Evolutionary conservation across 805 yeast genomes (phyloP).

Genomic region (Lachancea lanzarotensis): DNA sequence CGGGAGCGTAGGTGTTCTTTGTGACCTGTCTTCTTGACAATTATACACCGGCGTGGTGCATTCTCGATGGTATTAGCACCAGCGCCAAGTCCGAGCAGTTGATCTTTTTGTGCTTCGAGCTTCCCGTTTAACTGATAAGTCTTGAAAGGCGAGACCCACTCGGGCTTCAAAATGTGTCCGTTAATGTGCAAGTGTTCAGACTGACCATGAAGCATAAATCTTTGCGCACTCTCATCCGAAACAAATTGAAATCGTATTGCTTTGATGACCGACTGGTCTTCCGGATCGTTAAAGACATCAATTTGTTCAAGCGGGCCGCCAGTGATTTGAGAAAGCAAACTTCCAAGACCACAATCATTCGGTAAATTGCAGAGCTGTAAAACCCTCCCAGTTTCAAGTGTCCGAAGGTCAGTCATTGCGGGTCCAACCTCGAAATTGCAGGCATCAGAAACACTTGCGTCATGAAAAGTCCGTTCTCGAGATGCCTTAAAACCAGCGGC

Average conservation of each 20-base stretch:
- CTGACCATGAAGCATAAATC: constrained; percentile 45
- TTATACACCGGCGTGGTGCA: constrained; percentile 49
- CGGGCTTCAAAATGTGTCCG: constrained; percentile 43
- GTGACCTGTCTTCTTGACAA: constrained; percentile 37
- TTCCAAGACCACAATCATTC: constrained; percentile 38
- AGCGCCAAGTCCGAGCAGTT: background rate
- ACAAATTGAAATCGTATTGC: constrained; percentile 46
- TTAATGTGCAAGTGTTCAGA: constrained; percentile 54
- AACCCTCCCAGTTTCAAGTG: background rate
- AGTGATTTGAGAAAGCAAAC: constrained; percentile 47
- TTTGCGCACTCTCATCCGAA: constrained; percentile 45
- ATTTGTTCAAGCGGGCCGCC: constrained; percentile 68
- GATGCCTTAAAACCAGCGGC: background rate
- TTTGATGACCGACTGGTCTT: constrained; percentile 19
- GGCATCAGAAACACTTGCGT: background rate
- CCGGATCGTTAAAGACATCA: constrained; percentile 20
- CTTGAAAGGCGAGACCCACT: constrained; percentile 36
- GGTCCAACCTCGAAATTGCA: background rate
- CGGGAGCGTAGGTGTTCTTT: constrained; percentile 8
- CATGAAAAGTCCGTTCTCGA: background rate
- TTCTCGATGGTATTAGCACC: background rate
- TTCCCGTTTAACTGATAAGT: constrained; percentile 2
- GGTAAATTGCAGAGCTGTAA: constrained; percentile 32
- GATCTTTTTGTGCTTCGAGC: constrained; percentile 15
- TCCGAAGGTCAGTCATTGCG: background rate